Evolutionary conservation across 345 rosid genomes (phyloP), one percentile per base, ranked within the genome.

Genomic region (Isatis tinctoria): DNA sequence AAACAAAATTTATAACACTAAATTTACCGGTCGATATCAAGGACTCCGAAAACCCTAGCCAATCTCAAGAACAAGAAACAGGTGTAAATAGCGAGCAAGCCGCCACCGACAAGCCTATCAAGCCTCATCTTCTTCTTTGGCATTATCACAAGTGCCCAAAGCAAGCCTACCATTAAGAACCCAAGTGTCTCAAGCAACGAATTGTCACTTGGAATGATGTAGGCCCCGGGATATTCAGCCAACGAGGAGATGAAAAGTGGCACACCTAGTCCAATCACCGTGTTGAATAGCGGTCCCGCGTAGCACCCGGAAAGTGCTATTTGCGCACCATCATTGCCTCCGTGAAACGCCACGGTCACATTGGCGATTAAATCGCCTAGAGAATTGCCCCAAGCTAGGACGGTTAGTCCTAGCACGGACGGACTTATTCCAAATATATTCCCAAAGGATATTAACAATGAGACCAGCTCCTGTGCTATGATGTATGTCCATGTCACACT

Each of bases 331-430:
- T 81, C 78, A 3, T 76, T 69, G 10, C 97, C 90, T 49, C 95
- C 92, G 20, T 84, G 85, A 72, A 83, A 18, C 0, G 97, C 93
- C 82, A 91, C 74, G 10, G 95, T 85, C 51, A 84, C 67, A 64
- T 91, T 87, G 33, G 98, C 85, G 28, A 91, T 83, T 36, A 94
- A 69, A 78, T 94, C 96, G 20, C 97, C 97, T 1, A 90, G 41
- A 3, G 98, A 94, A 74, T 94, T 94, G 3, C 98, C 98, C 98
- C 98, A 91, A 6, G 98, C 95, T 16, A 94, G 82, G 59, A 88
- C 87, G 3, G 97, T 94, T 17, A 94, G 76, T 53, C 93, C 98
- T 24, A 94, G 73, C 63, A 91, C 90, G 4, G 96, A 83, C 60
- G 95, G 88, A 18, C 84, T 87, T 12, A 90, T 77, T 4, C 86